phyloP scores from a whole-genome alignment of 345 rosid species.

The Rhodomyrtus tomentosa region DNA sequence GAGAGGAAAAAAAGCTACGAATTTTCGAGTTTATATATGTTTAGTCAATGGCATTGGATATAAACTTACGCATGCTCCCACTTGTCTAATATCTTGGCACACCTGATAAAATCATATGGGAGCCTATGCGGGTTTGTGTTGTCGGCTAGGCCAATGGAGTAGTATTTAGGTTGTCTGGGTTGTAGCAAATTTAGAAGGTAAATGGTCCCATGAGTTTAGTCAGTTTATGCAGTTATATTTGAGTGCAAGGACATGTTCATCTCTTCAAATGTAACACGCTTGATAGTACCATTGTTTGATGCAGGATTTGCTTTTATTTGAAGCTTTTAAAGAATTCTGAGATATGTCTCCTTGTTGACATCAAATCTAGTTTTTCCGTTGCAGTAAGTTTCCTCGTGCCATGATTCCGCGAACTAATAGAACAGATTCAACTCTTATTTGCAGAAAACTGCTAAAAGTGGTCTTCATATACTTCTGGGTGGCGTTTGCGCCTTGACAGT shows the following conservation, averaged over 20 bases:
- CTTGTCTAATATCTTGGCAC: not conserved
- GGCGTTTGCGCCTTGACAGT: slow-evolving; percentile 83
- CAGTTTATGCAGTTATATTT: not conserved
- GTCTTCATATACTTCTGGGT: slow-evolving; percentile 86
- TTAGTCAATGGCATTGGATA: not conserved
- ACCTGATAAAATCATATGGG: not conserved
- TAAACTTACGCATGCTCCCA: not conserved
- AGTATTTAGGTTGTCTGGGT: not conserved
- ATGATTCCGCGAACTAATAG: not conserved
- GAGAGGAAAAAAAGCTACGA: not conserved
- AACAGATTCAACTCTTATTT: not conserved
- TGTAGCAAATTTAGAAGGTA: not conserved
- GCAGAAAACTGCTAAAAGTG: slow-evolving; percentile 89
- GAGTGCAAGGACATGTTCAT: not conserved
- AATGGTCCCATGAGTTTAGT: not conserved
- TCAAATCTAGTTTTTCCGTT: not conserved
- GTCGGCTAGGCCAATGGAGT: not conserved
- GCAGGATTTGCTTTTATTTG: not conserved
- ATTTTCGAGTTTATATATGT: not conserved
- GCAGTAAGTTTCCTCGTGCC: not conserved
- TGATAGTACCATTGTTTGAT: not conserved
- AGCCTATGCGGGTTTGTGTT: not conserved
- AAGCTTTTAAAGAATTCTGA: not conserved
- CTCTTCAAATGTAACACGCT: not conserved
- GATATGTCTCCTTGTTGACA: not conserved